Evolutionary conservation across 1,284 basidiomycete species (phyloP).

Genomic region (Austroboletus niveus): DNA sequence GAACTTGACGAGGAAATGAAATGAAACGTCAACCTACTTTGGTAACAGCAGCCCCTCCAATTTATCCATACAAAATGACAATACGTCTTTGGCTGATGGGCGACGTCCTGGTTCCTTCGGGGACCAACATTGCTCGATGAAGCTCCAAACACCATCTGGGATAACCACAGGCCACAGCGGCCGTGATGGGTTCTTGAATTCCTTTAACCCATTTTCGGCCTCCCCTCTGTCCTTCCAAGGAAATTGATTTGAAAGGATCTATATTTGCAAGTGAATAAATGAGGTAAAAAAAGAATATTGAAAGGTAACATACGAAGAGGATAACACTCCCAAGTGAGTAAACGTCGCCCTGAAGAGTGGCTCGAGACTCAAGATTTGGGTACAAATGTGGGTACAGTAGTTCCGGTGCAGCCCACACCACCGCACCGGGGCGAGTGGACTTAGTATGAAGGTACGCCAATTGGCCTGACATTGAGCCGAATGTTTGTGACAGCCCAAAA

Average conservation of each 20-base stretch:
- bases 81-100: slow-evolving; percentile 1
- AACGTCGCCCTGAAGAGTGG: slow-evolving; percentile 1
- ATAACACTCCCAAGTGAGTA: not conserved
- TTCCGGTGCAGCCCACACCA: not conserved
- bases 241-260: slow-evolving; percentile 3
- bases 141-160: slow-evolving; percentile 3
- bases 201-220: not conserved
- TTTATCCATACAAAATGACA: not conserved
- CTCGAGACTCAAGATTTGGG: not conserved
- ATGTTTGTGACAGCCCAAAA: not conserved
- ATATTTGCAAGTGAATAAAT: not conserved
- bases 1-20: not conserved
- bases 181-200: slow-evolving; percentile 3
- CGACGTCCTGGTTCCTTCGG: not conserved
- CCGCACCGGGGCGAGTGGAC: not conserved
- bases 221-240: slow-evolving; percentile 2
- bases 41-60: not conserved
- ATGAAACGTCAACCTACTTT: not conserved
- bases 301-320: slow-evolving; percentile 4
- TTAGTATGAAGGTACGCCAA: not conserved
- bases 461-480: not conserved
- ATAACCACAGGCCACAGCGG: slow-evolving; percentile 1
- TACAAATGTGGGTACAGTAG: not conserved
- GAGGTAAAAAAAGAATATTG: not conserved
- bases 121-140: slow-evolving; percentile 12